Evolutionary conservation across 108 stramenopile genomes (phyloP).

Genomic region (Epipyxis sp.): DNA sequence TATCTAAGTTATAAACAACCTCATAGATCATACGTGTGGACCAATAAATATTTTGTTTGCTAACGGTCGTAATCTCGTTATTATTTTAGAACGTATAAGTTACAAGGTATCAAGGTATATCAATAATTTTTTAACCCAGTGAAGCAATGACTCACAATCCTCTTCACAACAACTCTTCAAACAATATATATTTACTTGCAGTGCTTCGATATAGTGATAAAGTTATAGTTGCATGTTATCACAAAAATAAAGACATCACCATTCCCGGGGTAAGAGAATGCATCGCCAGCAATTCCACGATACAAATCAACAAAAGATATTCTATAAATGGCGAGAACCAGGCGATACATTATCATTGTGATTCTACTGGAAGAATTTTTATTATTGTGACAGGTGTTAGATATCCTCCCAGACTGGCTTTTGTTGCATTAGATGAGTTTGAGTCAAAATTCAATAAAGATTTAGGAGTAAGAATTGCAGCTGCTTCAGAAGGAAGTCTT

Average conservation of each 20-base stretch:
- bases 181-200: background rate
- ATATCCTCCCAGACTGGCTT: conserved; percentile 46
- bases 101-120: too few species aligned
- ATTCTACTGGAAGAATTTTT: conserved; percentile 44
- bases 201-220: background rate
- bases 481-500: conserved; percentile 40
- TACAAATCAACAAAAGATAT: conserved; percentile 50
- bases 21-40: too few species aligned
- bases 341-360: conserved; percentile 42
- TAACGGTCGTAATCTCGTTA: too few species aligned
- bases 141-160: background rate
- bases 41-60: too few species aligned
- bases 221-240: background rate
- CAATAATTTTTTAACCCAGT: too few species aligned
- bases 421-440: conserved; percentile 45
- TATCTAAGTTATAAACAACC: too few species aligned
- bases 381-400: conserved; percentile 44
- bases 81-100: too few species aligned
- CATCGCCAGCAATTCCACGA: conserved; percentile 2
- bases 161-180: background rate
- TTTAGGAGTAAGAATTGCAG: conserved; percentile 19
- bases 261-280: background rate
- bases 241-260: background rate
- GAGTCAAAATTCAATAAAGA: conserved; percentile 47
- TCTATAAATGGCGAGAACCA: conserved; percentile 40